Evolutionary conservation across 352 stramenopile species (phyloP).

Genomic region (Phytophthora vignae): DNA sequence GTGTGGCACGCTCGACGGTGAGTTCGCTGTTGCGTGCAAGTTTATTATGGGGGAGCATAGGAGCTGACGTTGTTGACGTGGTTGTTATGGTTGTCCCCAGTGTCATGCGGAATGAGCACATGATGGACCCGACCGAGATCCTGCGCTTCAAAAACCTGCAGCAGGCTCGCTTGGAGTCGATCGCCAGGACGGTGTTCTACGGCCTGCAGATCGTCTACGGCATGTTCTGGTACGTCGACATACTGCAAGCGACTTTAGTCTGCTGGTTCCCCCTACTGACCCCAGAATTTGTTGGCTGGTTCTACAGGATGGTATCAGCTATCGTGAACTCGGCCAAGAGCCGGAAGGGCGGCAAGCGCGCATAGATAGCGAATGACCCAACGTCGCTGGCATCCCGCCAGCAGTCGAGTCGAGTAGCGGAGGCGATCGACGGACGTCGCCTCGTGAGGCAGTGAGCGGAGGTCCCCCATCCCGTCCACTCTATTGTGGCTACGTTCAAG

Average conservation of each 20-base stretch:
- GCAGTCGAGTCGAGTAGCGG: background rate
- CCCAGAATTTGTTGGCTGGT: background rate
- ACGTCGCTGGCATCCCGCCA: conserved; percentile 2
- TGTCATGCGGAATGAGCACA: conserved; percentile 79
- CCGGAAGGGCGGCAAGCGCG: conserved; percentile 48
- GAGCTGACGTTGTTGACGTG: background rate
- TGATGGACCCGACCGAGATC: conserved; percentile 89
- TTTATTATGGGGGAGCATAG: too few relatives aligned
- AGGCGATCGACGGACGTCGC: background rate
- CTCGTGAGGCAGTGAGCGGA: background rate
- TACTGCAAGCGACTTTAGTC: background rate
- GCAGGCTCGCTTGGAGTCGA: conserved; percentile 77
- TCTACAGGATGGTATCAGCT: conserved; percentile 83
- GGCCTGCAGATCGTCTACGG: conserved; percentile 90
- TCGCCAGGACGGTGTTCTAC: conserved; percentile 89
- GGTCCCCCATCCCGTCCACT: background rate
- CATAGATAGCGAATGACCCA: conserved; percentile 29
- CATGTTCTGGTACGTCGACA: conserved; percentile 84
- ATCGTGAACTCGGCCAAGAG: conserved; percentile 79
- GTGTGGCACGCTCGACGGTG: conserved; percentile 81
- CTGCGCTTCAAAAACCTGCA: conserved; percentile 89
- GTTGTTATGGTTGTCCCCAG: conserved; percentile 27
- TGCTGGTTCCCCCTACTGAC: background rate
- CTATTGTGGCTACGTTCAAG: conserved; percentile 3
- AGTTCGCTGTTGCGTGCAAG: background rate